These are phyloP conservation scores for Xylaria sp. DNA, from an alignment of 2,329 filamentous ascomycete species.

Conservation along the genomic window DNA sequence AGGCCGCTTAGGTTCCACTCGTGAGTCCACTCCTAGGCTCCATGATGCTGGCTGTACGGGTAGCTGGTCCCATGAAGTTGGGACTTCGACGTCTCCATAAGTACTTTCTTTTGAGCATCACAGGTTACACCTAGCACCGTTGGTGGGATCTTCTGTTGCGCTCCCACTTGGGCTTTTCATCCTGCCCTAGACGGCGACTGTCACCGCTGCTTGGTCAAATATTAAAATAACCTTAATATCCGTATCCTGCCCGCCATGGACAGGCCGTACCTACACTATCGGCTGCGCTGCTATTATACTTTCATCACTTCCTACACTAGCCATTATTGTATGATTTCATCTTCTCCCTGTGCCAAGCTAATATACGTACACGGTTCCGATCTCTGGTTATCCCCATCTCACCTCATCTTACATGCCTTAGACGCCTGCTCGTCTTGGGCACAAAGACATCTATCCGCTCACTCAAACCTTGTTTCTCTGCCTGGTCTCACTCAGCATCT, in stretches of 20 bases:
- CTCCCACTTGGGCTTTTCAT: slow-evolving; percentile 45
- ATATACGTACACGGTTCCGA: slow-evolving; percentile 31
- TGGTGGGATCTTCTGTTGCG: slow-evolving; percentile 47
- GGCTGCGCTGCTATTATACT: slow-evolving; percentile 32
- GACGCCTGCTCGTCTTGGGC: slow-evolving; percentile 30
- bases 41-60: slow-evolving; percentile 38
- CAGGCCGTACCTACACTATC: slow-evolving; percentile 28
- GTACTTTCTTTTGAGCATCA: slow-evolving; percentile 47
- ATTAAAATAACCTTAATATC: slow-evolving; percentile 51
- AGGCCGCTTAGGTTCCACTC: slow-evolving; percentile 42
- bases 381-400: slow-evolving; percentile 41
- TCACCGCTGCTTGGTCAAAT: slow-evolving; percentile 49
- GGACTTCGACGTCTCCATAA: slow-evolving; percentile 45
- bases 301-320: slow-evolving; percentile 40
- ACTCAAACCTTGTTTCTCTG: slow-evolving; percentile 25
- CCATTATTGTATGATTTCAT: slow-evolving; percentile 26
- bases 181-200: slow-evolving; percentile 44
- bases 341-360: slow-evolving; percentile 41
- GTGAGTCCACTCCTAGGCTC: slow-evolving; percentile 44
- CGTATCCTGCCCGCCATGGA: slow-evolving; percentile 45
- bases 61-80: slow-evolving; percentile 46
- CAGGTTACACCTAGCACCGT: slow-evolving; percentile 48
- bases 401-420: slow-evolving; percentile 41
- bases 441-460: slow-evolving; percentile 29
- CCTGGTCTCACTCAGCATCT: slow-evolving; percentile 24